Conservation (phyloP, 2,329 filamentous ascomycete genomes). For the Cladosporium velox region DNA sequence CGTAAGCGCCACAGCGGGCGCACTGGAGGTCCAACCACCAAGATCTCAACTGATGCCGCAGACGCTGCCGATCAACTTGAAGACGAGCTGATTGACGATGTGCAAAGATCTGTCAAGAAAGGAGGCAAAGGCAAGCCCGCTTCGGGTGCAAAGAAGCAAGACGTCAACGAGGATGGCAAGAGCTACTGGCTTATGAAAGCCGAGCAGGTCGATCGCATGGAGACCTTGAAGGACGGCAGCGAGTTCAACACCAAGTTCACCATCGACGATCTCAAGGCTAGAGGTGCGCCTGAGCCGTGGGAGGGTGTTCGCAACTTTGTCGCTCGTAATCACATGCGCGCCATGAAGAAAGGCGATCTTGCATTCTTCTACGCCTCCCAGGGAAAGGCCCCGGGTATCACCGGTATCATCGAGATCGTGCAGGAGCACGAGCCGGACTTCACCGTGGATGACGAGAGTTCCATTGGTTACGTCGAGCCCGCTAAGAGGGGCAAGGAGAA, state of each 20-base stretch:
- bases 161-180: conserved; percentile 22
- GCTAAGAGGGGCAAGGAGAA: conserved; percentile 54
- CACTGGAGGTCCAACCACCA: conserved; percentile 30
- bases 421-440: conserved; percentile 78
- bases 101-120: conserved; percentile 23
- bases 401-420: conserved; percentile 67
- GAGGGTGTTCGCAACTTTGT: conserved; percentile 61
- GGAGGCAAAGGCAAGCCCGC: conserved; percentile 14
- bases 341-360: conserved; percentile 87
- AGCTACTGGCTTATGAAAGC: conserved; percentile 55
- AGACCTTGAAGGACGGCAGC: conserved; percentile 67
- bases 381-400: conserved; percentile 85
- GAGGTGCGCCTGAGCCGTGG: conserved; percentile 81
- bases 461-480: conserved; percentile 82
- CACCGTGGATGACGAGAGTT: conserved; percentile 68
- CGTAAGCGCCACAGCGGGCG: conserved; percentile 18
- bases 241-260: conserved; percentile 89
- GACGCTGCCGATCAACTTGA: conserved; percentile 35
- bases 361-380: conserved; percentile 98
- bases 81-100: conserved; percentile 32
- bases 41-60: conserved; percentile 32
- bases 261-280: conserved; percentile 80
- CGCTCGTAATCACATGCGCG: conserved; percentile 85
- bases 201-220: conserved; percentile 79
- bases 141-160: conserved; percentile 1